Percentiles rank a stretch among this genome's conserved stretches.
phyloP scores from a whole-genome alignment of 352 stramenopile genomes.

The Blastocystis sp. region DNA sequence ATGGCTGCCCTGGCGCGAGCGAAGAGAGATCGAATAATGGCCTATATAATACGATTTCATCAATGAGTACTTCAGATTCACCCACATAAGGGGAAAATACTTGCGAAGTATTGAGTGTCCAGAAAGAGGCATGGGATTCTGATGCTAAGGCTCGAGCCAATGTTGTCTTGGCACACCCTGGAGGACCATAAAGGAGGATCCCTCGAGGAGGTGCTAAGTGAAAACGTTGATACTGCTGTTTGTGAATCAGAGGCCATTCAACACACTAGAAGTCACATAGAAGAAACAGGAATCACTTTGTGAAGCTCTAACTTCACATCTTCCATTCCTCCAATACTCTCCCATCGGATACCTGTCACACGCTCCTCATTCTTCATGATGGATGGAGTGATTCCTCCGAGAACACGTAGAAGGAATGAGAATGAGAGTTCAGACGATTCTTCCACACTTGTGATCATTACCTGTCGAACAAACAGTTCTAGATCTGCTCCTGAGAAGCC shows the following conservation, averaged over 20 bases:
- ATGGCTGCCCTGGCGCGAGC: slow-evolving; percentile 72
- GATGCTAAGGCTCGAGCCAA: slow-evolving; percentile 76
- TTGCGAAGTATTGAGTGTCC: slow-evolving; percentile 76
- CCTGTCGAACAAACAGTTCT: slow-evolving; percentile 69
- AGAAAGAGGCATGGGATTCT: slow-evolving; percentile 74
- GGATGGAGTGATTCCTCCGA: not conserved
- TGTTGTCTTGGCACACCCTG: slow-evolving; percentile 81
- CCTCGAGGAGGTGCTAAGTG: slow-evolving; percentile 71
- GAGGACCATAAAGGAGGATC: slow-evolving; percentile 78
- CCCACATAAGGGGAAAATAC: slow-evolving; percentile 81
- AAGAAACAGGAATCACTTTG: slow-evolving; percentile 65
- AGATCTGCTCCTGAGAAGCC: slow-evolving; percentile 85
- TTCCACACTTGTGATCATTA: not conserved
- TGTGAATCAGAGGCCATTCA: slow-evolving; percentile 78
- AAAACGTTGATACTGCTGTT: slow-evolving; percentile 72
- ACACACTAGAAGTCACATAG: slow-evolving; percentile 67
- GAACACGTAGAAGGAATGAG: not conserved
- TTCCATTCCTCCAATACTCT: slow-evolving; percentile 89
- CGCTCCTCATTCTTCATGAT: slow-evolving; percentile 7
- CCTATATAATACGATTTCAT: not conserved
- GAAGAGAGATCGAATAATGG: slow-evolving; percentile 64
- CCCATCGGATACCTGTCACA: slow-evolving; percentile 71
- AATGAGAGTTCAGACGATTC: not conserved
- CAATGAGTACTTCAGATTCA: slow-evolving; percentile 71
- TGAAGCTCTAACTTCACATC: slow-evolving; percentile 91